Base-by-base conservation (phyloP, 2,329 filamentous ascomycete species). In the Trichoderma atroviride region DNA sequence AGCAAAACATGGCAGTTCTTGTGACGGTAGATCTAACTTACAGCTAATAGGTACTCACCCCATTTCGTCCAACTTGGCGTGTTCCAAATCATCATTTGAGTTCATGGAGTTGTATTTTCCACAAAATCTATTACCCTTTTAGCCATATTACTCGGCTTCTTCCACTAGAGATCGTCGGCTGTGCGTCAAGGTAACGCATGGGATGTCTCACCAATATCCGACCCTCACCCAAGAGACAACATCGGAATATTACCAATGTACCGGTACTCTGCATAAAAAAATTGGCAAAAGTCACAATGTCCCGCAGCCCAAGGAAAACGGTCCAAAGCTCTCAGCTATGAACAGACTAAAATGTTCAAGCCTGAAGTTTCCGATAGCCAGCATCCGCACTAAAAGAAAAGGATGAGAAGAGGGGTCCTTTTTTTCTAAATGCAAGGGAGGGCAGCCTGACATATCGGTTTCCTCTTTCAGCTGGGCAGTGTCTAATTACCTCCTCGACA, bases 391-490 rank as follows among this genome's bases (percentile, higher is more conserved):
- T 64, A 64, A 33, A 64, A 14, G 31, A 35, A 13, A 35, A 35
- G 31, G 33, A 37, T n/a, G 40, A 19, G 40, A n/a, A 40, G 31
- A 50, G 61, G 60, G 61, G 47, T 50, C 29, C 33, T 14, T 13
- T 61, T 52, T 35, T 11, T 35, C n/a, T n/a, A n/a, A 4, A 64
- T 55, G 61, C 61, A 64, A 64, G 61, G 61, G 61, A 33, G 24
- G 5, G 13, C 33, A 53, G 50, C 60, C 22, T 52, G 43, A 53
- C 22, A 37, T 31, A 37, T 65, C 57, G 35, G 16, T 67, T 64
- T 55, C 35, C 52, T 31, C 14, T 31, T 43, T 43, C 52, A 64
- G 61, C 61, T 64, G 31, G 61, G 52, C 50, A 43, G 50, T 56
- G 61, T 64, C 14, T 64, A 56, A 64, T 64, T 64, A 56, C 50